phyloP scores from a whole-genome alignment of 805 yeast species.

The Ogataea corticis region DNA sequence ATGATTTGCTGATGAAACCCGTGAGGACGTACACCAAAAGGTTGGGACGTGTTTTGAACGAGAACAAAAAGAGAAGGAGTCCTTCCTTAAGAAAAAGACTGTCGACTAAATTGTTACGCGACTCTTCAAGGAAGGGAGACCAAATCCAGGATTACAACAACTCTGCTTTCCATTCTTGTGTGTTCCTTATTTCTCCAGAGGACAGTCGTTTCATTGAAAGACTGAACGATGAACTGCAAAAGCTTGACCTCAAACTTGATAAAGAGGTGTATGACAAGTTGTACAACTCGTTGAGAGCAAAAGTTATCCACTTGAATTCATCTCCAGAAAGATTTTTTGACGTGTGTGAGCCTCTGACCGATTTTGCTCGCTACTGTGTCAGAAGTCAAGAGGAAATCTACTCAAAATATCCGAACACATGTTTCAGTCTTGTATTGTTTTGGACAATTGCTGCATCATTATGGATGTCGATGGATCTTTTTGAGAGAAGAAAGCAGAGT shows the following conservation, averaged over 20 bases:
- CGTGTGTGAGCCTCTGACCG: conserved; percentile 27
- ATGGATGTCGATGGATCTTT: conserved; percentile 22
- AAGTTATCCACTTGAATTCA: conserved; percentile 5
- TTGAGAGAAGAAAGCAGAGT: conserved; percentile 17
- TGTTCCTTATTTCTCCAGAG: conserved; percentile 12
- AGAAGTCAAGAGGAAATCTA: conserved; percentile 20
- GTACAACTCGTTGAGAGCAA: conserved; percentile 11
- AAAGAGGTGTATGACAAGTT: conserved; percentile 14
- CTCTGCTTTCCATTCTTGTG: conserved; percentile 11
- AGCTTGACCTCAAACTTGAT: conserved; percentile 9
- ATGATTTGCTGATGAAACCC: conserved; percentile 23
- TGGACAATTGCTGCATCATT: conserved; percentile 28
- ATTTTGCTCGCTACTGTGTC: conserved; percentile 32
- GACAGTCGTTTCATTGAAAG: conserved; percentile 11
- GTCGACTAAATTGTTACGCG: conserved; percentile 7
- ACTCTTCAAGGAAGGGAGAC: conserved; percentile 2
- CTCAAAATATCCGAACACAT: conserved; percentile 20
- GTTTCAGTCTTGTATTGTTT: conserved; percentile 23
- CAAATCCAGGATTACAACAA: conserved; percentile 2
- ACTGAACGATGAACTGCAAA: conserved; percentile 10
- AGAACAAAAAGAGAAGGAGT: conserved; percentile 10
- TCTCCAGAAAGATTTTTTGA: conserved; percentile 21
- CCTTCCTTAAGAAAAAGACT: conserved; percentile 4
- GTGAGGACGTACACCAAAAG: conserved; percentile 19
- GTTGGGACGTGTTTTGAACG: conserved; percentile 16